phyloP scores from a whole-genome alignment of 345 rosid species.

The Citrus sinensis region DVS_A1.0 CM039169.1:10743501-10744000 shows the following conservation, averaged over 20 bases:
- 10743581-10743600: conserved; percentile 49
- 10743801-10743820: conserved; percentile 57
- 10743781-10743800: conserved; percentile 67
- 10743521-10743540: conserved; percentile 43
- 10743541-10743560: conserved; percentile 50
- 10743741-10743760: too few relatives aligned
- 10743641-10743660: too few relatives aligned
- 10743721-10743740: too few relatives aligned
- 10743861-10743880: conserved; percentile 53
- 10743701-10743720: too few relatives aligned
- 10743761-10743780: conserved; percentile 40
- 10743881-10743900: conserved; percentile 52
- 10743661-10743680: background rate
- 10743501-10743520: background rate
- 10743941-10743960: too few relatives aligned
- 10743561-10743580: conserved; percentile 1
- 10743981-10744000: conserved; percentile 56
- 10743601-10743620: conserved; percentile 71
- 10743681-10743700: too few relatives aligned
- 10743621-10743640: conserved; percentile 50
- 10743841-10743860: conserved; percentile 49
- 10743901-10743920: conserved; percentile 30
- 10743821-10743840: conserved; percentile 43
- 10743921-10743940: too few relatives aligned
- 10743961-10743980: conserved; percentile 9